These are phyloP conservation scores for Isochrysis galbana DNA, from an alignment of 78 protist genomes.

Conservation along the genomic window DNA sequence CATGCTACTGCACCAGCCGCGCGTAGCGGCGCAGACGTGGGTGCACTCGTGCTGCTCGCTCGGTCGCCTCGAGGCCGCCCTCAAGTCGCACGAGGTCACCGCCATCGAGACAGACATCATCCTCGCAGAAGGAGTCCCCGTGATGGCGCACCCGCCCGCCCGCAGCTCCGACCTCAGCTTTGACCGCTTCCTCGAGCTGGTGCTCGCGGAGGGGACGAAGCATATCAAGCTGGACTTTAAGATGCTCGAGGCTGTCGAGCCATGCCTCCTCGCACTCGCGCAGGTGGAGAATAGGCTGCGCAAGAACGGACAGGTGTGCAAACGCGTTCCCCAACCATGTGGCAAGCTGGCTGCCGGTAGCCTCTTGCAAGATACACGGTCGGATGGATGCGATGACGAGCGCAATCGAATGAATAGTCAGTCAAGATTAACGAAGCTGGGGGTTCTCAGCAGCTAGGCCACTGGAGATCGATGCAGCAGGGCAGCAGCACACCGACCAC, in stretches of 20 bases:
- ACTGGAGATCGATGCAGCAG: too few relatives aligned
- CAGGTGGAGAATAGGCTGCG: not conserved
- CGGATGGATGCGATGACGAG: too few relatives aligned
- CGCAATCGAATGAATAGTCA: too few relatives aligned
- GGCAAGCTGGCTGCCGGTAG: too few relatives aligned
- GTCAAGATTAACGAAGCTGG: too few relatives aligned
- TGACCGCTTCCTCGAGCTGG: not conserved
- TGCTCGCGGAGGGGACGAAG: not conserved
- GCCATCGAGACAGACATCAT: not conserved
- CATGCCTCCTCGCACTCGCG: not conserved
- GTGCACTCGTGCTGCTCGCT: not conserved
- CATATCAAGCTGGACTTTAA: constrained; percentile 1
- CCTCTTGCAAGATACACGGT: too few relatives aligned
- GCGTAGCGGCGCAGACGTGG: not conserved
- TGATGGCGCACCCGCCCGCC: not conserved
- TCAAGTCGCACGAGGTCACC: not conserved
- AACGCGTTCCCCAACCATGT: too few relatives aligned
- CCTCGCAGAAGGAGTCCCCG: not conserved
- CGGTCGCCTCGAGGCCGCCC: not conserved
- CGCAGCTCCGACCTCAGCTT: not conserved
- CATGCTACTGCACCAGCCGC: not conserved
- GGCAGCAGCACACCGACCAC: not conserved
- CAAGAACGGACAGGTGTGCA: not conserved
- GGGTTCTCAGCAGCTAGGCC: too few relatives aligned
- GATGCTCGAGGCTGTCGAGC: not conserved